Evolutionary conservation across 176 grass and related monocot genomes (phyloP).

Genomic region (Microstegium vimineum): DNA sequence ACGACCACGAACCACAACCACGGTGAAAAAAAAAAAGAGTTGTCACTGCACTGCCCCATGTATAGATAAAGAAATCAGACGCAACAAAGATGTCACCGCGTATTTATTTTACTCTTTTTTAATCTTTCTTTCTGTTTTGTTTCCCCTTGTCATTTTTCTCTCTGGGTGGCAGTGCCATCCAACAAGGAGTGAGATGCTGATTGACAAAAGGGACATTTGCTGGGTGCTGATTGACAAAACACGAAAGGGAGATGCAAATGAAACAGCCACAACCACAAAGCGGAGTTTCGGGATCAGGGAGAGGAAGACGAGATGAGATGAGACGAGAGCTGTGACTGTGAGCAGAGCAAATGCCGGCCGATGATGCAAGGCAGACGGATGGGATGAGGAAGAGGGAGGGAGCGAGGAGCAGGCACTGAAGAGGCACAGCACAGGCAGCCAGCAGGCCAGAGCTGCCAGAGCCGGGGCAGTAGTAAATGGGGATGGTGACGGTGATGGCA

Average conservation of each 20-base stretch:
- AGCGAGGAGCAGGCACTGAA: not conserved
- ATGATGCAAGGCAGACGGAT: not conserved
- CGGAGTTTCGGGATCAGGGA: not conserved
- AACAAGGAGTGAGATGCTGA: not conserved
- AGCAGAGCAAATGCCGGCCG: not conserved
- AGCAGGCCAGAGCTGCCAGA: not conserved
- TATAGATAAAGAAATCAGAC: constrained; percentile 69
- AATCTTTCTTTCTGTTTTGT: not conserved
- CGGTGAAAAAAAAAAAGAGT: constrained; percentile 19
- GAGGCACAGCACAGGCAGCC: not conserved
- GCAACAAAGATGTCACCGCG: constrained; percentile 20
- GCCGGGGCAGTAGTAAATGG: constrained; percentile 48
- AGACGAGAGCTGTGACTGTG: not conserved
- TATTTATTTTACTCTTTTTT: not conserved
- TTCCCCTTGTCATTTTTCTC: not conserved
- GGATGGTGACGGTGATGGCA: constrained; percentile 45
- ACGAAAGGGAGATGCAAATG: not conserved
- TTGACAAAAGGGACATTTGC: not conserved
- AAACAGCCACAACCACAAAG: not conserved
- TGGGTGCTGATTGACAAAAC: not conserved
- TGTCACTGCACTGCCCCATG: constrained; percentile 27
- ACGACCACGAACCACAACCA: constrained; percentile 23
- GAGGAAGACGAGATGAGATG: not conserved
- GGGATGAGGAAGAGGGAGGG: not conserved
- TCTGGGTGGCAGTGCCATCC: not conserved